These are phyloP conservation scores for Pseudopyricularia cyperi DNA, from an alignment of 2,329 filamentous ascomycete species.

Conservation along the genomic window DNA sequence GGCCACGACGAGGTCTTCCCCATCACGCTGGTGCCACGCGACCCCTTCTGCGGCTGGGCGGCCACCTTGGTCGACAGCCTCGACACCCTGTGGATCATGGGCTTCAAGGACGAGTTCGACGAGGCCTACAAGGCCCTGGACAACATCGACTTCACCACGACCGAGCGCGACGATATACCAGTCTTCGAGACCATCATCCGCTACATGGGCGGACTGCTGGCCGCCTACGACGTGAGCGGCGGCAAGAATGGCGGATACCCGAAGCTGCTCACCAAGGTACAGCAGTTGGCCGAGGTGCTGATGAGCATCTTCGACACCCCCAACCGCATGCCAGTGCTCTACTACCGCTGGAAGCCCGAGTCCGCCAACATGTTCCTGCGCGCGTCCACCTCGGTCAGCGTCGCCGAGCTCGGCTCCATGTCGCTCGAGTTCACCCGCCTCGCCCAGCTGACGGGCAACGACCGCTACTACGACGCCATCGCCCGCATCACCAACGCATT, in stretches of 20 bases:
- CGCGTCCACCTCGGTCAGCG: slow-evolving; percentile 40
- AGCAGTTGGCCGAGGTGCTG: slow-evolving; percentile 67
- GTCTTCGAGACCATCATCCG: slow-evolving; percentile 88
- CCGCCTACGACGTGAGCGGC: slow-evolving; percentile 76
- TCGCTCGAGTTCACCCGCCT: slow-evolving; percentile 82
- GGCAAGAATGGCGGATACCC: slow-evolving; percentile 41
- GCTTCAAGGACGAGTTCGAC: slow-evolving; percentile 63
- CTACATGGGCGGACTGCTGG: slow-evolving; percentile 75
- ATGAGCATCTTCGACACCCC: slow-evolving; percentile 83
- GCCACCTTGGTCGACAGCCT: slow-evolving; percentile 74
- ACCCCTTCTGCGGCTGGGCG: slow-evolving; percentile 87
- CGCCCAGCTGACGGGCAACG: slow-evolving; percentile 68
- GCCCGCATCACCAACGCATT: slow-evolving; percentile 74
- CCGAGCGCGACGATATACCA: slow-evolving; percentile 55
- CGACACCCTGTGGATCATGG: slow-evolving; percentile 83
- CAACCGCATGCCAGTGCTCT: slow-evolving; percentile 80
- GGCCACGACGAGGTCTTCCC: slow-evolving; percentile 78
- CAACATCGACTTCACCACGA: slow-evolving; percentile 73
- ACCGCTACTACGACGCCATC: slow-evolving; percentile 82
- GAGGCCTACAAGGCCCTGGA: slow-evolving; percentile 58
- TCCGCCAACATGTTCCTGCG: slow-evolving; percentile 50
- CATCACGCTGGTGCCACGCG: slow-evolving; percentile 49
- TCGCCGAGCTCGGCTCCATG: slow-evolving; percentile 67
- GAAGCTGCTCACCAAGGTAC: slow-evolving; percentile 62
- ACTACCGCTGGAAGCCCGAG: slow-evolving; percentile 63